Evolutionary conservation across 2,329 filamentous ascomycete species (phyloP).

Genomic region (Bipolaris zeicola): DNA sequence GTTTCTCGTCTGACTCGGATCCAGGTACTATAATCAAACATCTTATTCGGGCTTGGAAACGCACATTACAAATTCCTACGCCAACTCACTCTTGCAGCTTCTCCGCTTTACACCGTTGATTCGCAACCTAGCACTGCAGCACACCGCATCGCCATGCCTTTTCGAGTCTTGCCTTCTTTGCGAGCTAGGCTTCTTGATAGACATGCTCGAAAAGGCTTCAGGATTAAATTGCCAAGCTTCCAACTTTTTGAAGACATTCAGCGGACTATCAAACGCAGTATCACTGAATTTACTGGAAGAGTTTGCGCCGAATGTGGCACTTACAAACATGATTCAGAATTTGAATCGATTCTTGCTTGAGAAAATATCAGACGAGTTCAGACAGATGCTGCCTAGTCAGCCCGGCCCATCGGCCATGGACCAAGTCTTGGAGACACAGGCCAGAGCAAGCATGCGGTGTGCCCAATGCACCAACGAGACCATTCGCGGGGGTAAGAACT

Average conservation of each 20-base stretch:
- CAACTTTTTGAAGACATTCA: conserved; percentile 89
- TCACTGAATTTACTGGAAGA: conserved; percentile 85
- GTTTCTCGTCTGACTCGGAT: conserved; percentile 3
- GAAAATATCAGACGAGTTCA: conserved; percentile 77
- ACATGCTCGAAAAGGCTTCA: conserved; percentile 96
- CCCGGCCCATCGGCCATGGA: conserved; percentile 66
- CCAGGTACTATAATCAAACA: conserved; percentile 92
- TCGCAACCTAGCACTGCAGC: conserved; percentile 85
- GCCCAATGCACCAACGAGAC: conserved; percentile 88
- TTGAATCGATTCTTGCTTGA: conserved; percentile 85
- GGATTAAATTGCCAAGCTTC: conserved; percentile 95
- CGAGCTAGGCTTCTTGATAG: conserved; percentile 92
- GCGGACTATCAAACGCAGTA: conserved; percentile 76
- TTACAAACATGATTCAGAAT: conserved; percentile 83
- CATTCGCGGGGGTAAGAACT: conserved; percentile 75
- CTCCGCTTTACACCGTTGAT: conserved; percentile 88
- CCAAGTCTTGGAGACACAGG: conserved; percentile 72
- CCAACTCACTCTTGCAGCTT: conserved; percentile 88
- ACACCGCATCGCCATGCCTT: conserved; percentile 83
- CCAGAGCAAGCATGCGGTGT: conserved; percentile 77
- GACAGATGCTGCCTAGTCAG: conserved; percentile 66
- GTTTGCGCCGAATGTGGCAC: conserved; percentile 71
- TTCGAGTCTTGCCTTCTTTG: conserved; percentile 86
- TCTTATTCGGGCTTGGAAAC: conserved; percentile 90
- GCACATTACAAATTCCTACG: conserved; percentile 95